These are phyloP conservation scores for Corrigiola litoralis DNA, from an alignment of 179 eudicot species.

Conservation along the genomic window DNA sequence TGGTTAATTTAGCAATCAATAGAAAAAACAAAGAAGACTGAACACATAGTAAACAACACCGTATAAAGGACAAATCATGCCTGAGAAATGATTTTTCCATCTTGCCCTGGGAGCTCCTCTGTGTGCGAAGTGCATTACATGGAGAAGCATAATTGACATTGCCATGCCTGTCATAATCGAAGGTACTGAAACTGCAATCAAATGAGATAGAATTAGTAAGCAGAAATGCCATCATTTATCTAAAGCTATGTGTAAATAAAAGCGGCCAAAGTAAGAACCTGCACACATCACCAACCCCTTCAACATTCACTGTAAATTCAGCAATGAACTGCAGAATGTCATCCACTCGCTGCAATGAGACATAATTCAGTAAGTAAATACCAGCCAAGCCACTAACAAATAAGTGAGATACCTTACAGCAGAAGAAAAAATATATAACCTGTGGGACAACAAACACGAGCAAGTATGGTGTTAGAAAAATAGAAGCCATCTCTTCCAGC, in stretches of 20 bases:
- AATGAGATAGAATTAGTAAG: slow-evolving; percentile 6
- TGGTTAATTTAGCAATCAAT: neutral
- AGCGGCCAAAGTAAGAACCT: slow-evolving; percentile 36
- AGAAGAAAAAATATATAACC: slow-evolving; percentile 35
- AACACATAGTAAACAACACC: neutral
- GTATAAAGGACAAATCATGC: slow-evolving; percentile 26
- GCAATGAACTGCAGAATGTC: slow-evolving; percentile 77
- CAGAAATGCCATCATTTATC: neutral
- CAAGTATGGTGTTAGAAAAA: slow-evolving; percentile 85
- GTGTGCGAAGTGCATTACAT: slow-evolving; percentile 38
- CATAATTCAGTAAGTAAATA: neutral
- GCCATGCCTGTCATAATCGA: slow-evolving; percentile 84
- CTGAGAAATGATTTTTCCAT: slow-evolving; percentile 98
- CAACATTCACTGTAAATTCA: slow-evolving; percentile 73
- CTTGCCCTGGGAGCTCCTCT: slow-evolving; percentile 94
- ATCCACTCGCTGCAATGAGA: slow-evolving; percentile 63
- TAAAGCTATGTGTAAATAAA: neutral
- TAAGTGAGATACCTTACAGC: neutral
- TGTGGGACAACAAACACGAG: slow-evolving; percentile 81
- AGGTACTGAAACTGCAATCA: slow-evolving; percentile 65
- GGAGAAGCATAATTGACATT: slow-evolving; percentile 80
- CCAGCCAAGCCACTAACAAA: slow-evolving; percentile 6
- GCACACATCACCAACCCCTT: slow-evolving; percentile 97
- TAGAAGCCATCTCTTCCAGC: slow-evolving; percentile 96
- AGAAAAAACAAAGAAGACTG: neutral